phyloP scores from a whole-genome alignment of 148 eudicot genomes.

The Rhododendron williamsianum region DNA sequence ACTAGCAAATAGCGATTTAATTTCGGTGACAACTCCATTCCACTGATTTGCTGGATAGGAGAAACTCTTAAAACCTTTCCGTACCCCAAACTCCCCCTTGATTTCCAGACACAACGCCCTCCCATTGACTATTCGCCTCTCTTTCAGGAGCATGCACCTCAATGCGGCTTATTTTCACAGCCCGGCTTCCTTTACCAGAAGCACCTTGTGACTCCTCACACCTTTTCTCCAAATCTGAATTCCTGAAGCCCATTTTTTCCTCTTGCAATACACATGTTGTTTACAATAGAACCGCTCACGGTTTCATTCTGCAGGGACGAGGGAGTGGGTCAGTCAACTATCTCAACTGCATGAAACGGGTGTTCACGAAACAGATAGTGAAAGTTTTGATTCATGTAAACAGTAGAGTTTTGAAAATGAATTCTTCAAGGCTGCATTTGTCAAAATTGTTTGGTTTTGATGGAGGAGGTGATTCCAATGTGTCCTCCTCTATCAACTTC shows the following conservation, averaged over 20 bases:
- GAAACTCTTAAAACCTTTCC: neutral
- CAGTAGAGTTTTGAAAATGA: conserved; percentile 44
- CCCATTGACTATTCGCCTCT: conserved; percentile 12
- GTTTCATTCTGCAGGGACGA: conserved; percentile 11
- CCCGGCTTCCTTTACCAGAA: neutral
- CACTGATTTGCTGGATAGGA: conserved; percentile 4
- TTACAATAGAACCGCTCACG: neutral
- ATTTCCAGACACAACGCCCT: neutral
- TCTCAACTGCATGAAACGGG: conserved; percentile 47
- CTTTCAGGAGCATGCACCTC: neutral
- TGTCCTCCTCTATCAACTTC: neutral
- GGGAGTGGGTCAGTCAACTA: conserved; percentile 34
- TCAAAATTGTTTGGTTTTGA: conserved; percentile 43
- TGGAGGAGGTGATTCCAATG: conserved; percentile 17
- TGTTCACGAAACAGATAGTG: conserved; percentile 37
- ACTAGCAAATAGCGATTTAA: neutral
- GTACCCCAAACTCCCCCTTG: neutral
- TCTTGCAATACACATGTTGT: neutral
- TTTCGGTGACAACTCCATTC: conserved; percentile 25
- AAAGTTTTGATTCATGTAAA: conserved; percentile 52
- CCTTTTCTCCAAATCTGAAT: conserved; percentile 36
- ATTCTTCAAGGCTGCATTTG: conserved; percentile 49
- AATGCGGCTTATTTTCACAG: neutral
- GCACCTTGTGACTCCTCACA: conserved; percentile 14
- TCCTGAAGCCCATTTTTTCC: neutral